Conservation (phyloP, 2,329 filamentous ascomycete genomes). For the Aspergillus novofumigatus region DNA sequence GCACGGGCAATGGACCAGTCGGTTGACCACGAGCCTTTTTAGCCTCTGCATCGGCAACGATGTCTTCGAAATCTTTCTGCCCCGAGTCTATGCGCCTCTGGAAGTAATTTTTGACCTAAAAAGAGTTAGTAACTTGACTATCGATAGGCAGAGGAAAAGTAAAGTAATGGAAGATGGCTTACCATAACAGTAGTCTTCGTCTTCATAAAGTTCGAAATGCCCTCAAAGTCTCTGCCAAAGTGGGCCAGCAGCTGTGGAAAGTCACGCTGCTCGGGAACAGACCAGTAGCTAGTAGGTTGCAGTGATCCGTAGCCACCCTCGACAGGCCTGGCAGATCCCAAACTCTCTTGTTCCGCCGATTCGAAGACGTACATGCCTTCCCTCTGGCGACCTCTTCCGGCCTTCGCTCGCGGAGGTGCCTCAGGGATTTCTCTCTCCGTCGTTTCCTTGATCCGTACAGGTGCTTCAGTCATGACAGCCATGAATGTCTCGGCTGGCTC, state of each 20-base stretch:
- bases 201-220: conserved; percentile 48
- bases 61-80: conserved; percentile 42
- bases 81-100: conserved; percentile 42
- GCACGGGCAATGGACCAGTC: conserved; percentile 41
- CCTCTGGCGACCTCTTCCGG: conserved; percentile 28
- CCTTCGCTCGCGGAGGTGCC: conserved; percentile 20
- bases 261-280: conserved; percentile 47
- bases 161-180: conserved; percentile 14
- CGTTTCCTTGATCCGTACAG: conserved; percentile 24
- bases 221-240: conserved; percentile 47
- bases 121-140: background rate
- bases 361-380: conserved; percentile 36
- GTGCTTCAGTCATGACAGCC: conserved; percentile 15
- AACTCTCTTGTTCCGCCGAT: conserved; percentile 27
- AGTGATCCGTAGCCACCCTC: conserved; percentile 35
- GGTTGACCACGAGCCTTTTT: conserved; percentile 43
- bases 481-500: conserved; percentile 20
- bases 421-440: conserved; percentile 23
- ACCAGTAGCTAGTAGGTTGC: conserved; percentile 50
- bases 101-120: conserved; percentile 50
- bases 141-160: background rate
- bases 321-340: conserved; percentile 17
- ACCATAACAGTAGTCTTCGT: conserved; percentile 52
- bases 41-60: conserved; percentile 40
- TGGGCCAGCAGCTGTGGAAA: conserved; percentile 44